These are phyloP conservation scores for Turritis glabra DNA, from an alignment of 345 rosid species.

Conservation along the genomic window DNA sequence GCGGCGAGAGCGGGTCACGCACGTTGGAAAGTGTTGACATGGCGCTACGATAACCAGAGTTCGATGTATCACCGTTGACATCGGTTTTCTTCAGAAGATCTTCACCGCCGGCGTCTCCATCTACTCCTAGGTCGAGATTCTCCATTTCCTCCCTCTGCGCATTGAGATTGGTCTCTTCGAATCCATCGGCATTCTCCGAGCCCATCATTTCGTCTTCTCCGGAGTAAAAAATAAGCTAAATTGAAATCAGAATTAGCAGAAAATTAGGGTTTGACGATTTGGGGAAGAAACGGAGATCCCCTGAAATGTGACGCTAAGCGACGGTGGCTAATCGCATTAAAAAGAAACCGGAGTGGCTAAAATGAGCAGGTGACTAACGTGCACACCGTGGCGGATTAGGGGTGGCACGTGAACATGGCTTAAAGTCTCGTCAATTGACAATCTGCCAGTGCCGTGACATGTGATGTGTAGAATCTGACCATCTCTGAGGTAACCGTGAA, in stretches of 20 bases:
- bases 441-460: constrained; percentile 23
- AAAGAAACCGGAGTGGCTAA: constrained; percentile 25
- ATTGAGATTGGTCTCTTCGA: constrained; percentile 53
- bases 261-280: constrained; percentile 37
- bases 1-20: constrained; percentile 58
- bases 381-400: constrained; percentile 29
- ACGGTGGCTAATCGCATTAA: constrained; percentile 35
- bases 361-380: constrained; percentile 11
- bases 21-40: constrained; percentile 52
- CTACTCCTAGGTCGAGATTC: constrained; percentile 50
- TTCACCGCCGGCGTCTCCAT: constrained; percentile 38
- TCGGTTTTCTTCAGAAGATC: constrained; percentile 22
- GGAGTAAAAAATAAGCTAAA: constrained; percentile 36
- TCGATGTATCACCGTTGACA: constrained; percentile 35
- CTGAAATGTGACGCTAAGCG: background rate
- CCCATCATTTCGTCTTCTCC: constrained; percentile 68
- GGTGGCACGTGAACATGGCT: constrained; percentile 43
- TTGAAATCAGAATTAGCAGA: background rate
- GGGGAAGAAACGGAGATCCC: constrained; percentile 19
- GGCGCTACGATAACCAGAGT: constrained; percentile 63
- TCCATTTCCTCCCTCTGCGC: constrained; percentile 77
- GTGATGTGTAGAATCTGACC: constrained; percentile 18
- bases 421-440: constrained; percentile 24
- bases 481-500: constrained; percentile 9
- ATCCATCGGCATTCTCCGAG: constrained; percentile 59